Conservation (phyloP, 176 grass and related monocot genomes). For the Lolium rigidum region DNA sequence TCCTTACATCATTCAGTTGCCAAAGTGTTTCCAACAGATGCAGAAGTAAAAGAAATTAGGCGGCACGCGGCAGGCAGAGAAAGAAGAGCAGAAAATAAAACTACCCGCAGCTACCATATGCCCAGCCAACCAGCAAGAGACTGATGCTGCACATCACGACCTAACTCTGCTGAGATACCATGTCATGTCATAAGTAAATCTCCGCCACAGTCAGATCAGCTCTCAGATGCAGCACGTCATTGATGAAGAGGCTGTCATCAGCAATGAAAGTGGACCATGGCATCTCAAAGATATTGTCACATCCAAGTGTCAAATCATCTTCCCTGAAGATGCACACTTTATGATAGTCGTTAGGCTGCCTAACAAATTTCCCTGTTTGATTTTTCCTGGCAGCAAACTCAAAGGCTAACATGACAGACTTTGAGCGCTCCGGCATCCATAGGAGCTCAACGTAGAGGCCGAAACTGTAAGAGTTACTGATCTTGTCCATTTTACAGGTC, state of each 20-base stretch:
- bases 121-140: not conserved
- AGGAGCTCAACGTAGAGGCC: constrained; percentile 60
- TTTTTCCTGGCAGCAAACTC: constrained; percentile 75
- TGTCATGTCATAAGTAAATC: not conserved
- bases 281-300: constrained; percentile 73
- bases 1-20: not conserved
- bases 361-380: constrained; percentile 65
- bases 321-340: constrained; percentile 61
- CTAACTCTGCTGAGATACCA: not conserved
- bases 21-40: not conserved
- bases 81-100: no score
- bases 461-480: constrained; percentile 60
- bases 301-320: constrained; percentile 63
- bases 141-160: not conserved
- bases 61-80: not conserved
- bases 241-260: constrained; percentile 74
- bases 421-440: not conserved
- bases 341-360: constrained; percentile 55
- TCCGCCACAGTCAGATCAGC: constrained; percentile 53
- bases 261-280: constrained; percentile 81
- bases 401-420: constrained; percentile 50
- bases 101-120: no score
- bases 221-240: constrained; percentile 77
- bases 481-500: constrained; percentile 73
- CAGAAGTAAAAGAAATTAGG: not conserved